Evolutionary conservation across 192 early-diverging fungal species (phyloP), one percentile per base, ranked within the genome.

Genomic region (Tieghemiomyces parasiticus): DNA sequence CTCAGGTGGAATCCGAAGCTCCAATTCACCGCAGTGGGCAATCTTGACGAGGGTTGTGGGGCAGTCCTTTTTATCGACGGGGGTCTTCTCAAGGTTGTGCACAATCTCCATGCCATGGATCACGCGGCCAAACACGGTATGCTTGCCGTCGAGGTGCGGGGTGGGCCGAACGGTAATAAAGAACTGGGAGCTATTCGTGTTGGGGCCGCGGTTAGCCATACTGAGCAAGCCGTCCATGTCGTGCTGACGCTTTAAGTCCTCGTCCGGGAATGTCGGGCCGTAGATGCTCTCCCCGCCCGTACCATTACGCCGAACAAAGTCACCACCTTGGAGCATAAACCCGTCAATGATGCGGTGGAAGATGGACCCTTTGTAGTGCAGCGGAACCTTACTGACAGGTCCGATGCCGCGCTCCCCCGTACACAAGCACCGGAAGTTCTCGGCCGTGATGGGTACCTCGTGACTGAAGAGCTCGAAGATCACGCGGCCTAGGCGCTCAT

Each of bases 271-370:
- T 22, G 75, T 77, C 4, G 75, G 79, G 2, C 91, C 91, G 63
- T 92, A 95, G 49, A 95, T 95, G 53, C 84, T 86, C 60, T 86
- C 74, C 2, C 90, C 85, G 45, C 87, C 86, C 2, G 76, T 75
- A 29, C 85, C 87, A 62, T 85, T 82, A 3, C 84, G 71, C 64
- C 78, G 66, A 25, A 81, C 75, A 65, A 85, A 86, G 63, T 89
- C 84, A 38, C 91, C 90, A 35, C 90, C 91, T 66, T 97, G 95
- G 35, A 87, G 77, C 93, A 95, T 95, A 67, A 98, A 98, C 10
- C 81, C 87, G 44, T 87, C 81, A 49, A 98, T 94, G 28, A 95
- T 71, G 29, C 83, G 72, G 65, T 87, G 84, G 69, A 90, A 85
- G 30, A 82, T 72, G 1, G 82, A 86, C 47, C 86, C 85, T 35